Conservation (phyloP, 345 rosid genomes). For the Acer saccharum region DNA sequence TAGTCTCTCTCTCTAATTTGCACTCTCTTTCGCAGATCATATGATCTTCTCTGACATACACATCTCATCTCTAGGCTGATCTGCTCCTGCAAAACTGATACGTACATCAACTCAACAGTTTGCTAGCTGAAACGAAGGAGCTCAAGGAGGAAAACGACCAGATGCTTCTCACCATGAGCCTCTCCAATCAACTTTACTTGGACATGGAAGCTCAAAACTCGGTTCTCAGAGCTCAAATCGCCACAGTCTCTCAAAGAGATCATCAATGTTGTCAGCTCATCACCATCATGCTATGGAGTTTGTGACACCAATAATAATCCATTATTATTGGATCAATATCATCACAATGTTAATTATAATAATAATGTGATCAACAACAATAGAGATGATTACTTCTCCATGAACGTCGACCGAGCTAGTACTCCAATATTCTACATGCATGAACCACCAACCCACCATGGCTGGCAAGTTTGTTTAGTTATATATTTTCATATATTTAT, state of each 20-base stretch:
- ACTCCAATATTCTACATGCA: too few species aligned
- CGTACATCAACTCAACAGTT: constrained; percentile 32
- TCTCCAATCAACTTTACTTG: constrained; percentile 29
- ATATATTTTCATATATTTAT: neutral
- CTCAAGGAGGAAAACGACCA: constrained; percentile 37
- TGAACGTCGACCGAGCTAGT: too few species aligned
- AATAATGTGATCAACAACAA: neutral
- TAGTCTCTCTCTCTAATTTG: too few species aligned
- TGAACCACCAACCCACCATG: neutral
- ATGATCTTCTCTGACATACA: constrained; percentile 20
- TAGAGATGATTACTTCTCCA: neutral
- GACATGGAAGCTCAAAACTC: constrained; percentile 42
- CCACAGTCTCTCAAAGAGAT: constrained; percentile 40
- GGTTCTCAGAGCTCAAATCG: constrained; percentile 38
- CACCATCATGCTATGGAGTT: neutral
- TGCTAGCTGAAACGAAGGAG: constrained; percentile 27
- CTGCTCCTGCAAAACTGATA: constrained; percentile 46
- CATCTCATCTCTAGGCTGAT: constrained; percentile 12
- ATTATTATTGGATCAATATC: too few species aligned
- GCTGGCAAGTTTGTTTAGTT: neutral
- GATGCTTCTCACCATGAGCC: constrained; percentile 22
- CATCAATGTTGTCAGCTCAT: constrained; percentile 4
- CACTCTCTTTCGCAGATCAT: neutral
- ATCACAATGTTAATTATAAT: neutral
- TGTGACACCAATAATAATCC: neutral